Conservation (phyloP, 805 yeast genomes). For the Metschnikowia santaceciliae region DNA sequence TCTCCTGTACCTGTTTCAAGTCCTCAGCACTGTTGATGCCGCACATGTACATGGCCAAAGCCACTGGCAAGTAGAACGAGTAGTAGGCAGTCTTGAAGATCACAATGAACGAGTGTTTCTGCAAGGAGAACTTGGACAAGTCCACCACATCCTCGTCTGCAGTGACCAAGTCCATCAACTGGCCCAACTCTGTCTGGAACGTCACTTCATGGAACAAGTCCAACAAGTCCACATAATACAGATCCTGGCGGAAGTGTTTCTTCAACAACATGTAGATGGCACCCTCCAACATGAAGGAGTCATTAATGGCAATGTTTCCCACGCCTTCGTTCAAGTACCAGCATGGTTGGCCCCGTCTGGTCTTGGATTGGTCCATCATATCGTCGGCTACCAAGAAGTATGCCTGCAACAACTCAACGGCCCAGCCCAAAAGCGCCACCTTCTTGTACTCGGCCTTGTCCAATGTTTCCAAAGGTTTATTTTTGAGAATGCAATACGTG, state of each 20-base stretch:
- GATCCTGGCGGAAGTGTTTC: slow-evolving; percentile 77
- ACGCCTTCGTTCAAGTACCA: slow-evolving; percentile 85
- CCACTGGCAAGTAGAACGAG: slow-evolving; percentile 96
- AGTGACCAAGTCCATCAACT: slow-evolving; percentile 88
- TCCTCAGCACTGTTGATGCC: slow-evolving; percentile 70
- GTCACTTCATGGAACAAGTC: slow-evolving; percentile 97
- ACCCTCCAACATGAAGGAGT: slow-evolving; percentile 94
- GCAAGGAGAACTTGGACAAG: slow-evolving; percentile 77
- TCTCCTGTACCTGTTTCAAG: slow-evolving; percentile 81
- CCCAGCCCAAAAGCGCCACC: slow-evolving; percentile 92
- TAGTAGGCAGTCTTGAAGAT: slow-evolving; percentile 96
- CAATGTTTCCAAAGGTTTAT: slow-evolving; percentile 52
- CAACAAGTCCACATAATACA: slow-evolving; percentile 82
- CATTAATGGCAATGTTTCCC: slow-evolving; percentile 93
- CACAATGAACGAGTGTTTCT: slow-evolving; percentile 92
- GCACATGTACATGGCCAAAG: slow-evolving; percentile 90
- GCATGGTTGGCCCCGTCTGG: slow-evolving; percentile 98
- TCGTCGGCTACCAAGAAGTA: slow-evolving; percentile 97
- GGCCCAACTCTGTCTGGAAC: slow-evolving; percentile 97
- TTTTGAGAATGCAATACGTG: slow-evolving; percentile 78
- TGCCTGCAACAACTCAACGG: slow-evolving; percentile 90
- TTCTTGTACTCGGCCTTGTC: slow-evolving; percentile 68
- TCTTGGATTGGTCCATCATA: slow-evolving; percentile 94
- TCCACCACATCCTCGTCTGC: slow-evolving; percentile 97
- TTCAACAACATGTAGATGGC: slow-evolving; percentile 86